These are phyloP conservation scores for Diplosphaera chodatii DNA, from an alignment of 139 green algal genomes.

Conservation along the genomic window DNA sequence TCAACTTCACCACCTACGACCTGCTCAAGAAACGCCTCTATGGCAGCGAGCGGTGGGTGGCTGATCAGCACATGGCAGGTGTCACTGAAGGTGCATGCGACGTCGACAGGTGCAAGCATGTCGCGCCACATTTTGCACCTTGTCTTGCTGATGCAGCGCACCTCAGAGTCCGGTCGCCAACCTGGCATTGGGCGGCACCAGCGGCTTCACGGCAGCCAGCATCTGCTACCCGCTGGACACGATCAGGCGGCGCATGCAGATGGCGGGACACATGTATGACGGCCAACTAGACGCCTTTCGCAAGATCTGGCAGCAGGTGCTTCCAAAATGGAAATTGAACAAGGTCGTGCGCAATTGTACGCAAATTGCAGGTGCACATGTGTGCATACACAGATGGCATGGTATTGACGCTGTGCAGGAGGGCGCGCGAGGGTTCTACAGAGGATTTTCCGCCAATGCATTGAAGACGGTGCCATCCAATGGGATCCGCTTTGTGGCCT, in stretches of 20 bases:
- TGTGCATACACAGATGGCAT: too few species aligned
- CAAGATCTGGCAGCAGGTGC: constrained; percentile 47
- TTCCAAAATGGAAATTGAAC: too few species aligned
- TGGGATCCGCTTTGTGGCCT: constrained; percentile 80
- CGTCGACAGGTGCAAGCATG: background rate
- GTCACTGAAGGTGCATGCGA: background rate
- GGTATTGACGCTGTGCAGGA: too few species aligned
- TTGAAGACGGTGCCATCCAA: constrained; percentile 92
- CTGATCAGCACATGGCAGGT: too few species aligned
- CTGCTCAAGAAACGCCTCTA: constrained; percentile 72
- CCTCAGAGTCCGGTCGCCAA: constrained; percentile 56
- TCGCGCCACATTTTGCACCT: too few species aligned
- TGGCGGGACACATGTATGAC: constrained; percentile 76
- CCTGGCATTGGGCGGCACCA: constrained; percentile 61
- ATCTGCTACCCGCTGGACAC: constrained; percentile 91
- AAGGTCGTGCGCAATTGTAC: too few species aligned
- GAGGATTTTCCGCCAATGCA: constrained; percentile 82
- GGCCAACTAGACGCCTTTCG: constrained; percentile 27
- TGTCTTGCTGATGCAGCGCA: background rate
- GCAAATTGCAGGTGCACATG: too few species aligned
- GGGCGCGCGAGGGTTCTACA: constrained; percentile 79
- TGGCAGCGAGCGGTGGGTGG: constrained; percentile 25
- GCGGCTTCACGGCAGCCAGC: constrained; percentile 68
- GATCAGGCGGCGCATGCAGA: constrained; percentile 80
- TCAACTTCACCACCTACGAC: constrained; percentile 95